Evolutionary conservation across 768 basidiomycete species (phyloP).

Genomic region (Lanmaoa pseudosensibilis): DNA sequence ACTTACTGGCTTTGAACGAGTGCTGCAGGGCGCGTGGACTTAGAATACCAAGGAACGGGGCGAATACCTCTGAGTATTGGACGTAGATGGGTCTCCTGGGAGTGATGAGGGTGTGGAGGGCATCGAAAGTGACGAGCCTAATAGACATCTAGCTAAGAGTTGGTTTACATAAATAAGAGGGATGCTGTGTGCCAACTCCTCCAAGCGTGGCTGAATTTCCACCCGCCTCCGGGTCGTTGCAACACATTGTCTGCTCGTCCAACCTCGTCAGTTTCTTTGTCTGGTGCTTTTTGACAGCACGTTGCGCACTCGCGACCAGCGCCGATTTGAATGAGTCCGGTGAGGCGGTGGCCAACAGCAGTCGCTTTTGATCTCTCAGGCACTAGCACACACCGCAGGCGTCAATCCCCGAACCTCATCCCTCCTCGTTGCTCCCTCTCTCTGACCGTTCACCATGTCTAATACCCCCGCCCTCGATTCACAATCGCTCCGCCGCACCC

Average conservation of each 20-base stretch:
- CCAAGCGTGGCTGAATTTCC: conserved; percentile 6
- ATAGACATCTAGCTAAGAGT: too few species aligned
- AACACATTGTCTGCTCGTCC: conserved; percentile 16
- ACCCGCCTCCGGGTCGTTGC: background rate
- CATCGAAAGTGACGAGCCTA: conserved; percentile 76
- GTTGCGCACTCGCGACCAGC: conserved; percentile 17
- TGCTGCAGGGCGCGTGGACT: conserved; percentile 49
- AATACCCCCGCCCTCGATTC: conserved; percentile 28
- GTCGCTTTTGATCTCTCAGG: conserved; percentile 12
- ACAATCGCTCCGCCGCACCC: conserved; percentile 36
- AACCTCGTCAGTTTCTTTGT: background rate
- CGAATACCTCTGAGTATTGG: conserved; percentile 61
- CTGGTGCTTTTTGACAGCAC: conserved; percentile 4
- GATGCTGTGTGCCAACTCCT: conserved; percentile 1
- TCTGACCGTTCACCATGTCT: conserved; percentile 30
- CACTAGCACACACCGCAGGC: conserved; percentile 30
- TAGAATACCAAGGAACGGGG: conserved; percentile 63
- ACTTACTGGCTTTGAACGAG: conserved; percentile 60
- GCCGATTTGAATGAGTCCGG: conserved; percentile 19
- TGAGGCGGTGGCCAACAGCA: conserved; percentile 16
- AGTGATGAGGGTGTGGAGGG: conserved; percentile 69
- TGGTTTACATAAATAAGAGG: conserved; percentile 16
- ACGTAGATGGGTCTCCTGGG: conserved; percentile 67
- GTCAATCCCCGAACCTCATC: conserved; percentile 23
- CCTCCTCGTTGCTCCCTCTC: conserved; percentile 14